Evolutionary conservation across 306 rosid species (phyloP).

Genomic region (Vicia sativa): DNA sequence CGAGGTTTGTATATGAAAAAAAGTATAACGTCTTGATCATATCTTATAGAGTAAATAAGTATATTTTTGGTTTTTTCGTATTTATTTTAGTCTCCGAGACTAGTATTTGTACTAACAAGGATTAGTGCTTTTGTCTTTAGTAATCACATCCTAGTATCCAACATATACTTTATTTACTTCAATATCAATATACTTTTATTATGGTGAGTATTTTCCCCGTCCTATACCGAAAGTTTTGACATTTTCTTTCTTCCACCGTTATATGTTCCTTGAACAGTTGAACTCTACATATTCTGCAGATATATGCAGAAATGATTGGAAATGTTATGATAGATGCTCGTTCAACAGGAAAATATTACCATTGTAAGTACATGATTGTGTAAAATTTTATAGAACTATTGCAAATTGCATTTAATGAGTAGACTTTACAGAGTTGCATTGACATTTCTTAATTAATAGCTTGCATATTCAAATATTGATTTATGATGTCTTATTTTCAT

Average conservation of each 20-base stretch:
- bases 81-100: not conserved
- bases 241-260: not conserved
- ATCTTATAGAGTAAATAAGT: not conserved
- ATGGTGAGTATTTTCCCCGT: not conserved
- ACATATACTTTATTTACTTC: slow-evolving; percentile 1
- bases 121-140: not conserved
- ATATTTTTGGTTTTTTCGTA: not conserved
- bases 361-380: slow-evolving; percentile 61
- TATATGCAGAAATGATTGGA: slow-evolving; percentile 98
- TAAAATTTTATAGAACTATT: slow-evolving; percentile 10
- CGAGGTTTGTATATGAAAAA: not conserved
- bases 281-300: slow-evolving; percentile 53
- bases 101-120: not conserved
- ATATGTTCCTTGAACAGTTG: slow-evolving; percentile 19
- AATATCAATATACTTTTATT: not conserved
- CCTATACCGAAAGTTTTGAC: not conserved
- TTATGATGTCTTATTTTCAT: slow-evolving; percentile 25
- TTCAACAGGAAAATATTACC: slow-evolving; percentile 97
- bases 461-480: slow-evolving; percentile 24
- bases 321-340: slow-evolving; percentile 98
- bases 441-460: slow-evolving; percentile 4
- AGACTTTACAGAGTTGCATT: slow-evolving; percentile 4
- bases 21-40: not conserved
- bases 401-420: slow-evolving; percentile 29
- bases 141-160: not conserved